Conservation (phyloP, 1,284 basidiomycete species). For the Papiliotrema fonsecae region DNA sequence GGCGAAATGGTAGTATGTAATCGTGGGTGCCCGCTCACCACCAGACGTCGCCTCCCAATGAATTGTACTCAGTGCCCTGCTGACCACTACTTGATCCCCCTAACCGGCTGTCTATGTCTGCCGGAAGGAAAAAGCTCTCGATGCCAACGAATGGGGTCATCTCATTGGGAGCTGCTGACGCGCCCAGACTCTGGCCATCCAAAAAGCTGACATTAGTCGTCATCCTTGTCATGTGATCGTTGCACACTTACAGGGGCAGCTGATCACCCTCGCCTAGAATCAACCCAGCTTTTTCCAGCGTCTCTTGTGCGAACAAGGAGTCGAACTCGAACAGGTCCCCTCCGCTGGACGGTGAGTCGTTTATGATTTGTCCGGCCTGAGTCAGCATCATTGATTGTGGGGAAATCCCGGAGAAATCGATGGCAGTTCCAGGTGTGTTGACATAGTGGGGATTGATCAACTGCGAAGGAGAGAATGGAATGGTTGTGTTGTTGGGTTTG, state of each 20-base stretch:
- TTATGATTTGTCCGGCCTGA: constrained; percentile 31
- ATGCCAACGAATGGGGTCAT: constrained; percentile 43
- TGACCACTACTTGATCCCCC: constrained; percentile 13
- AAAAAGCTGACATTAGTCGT: constrained; percentile 32
- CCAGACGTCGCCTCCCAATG: constrained; percentile 15
- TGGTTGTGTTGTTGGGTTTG: background rate
- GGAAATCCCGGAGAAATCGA: constrained; percentile 4
- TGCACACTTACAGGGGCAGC: constrained; percentile 12
- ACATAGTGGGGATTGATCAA: constrained; percentile 17
- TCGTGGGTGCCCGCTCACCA: too few species aligned
- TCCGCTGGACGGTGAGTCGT: constrained; percentile 41
- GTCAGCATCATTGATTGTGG: constrained; percentile 23
- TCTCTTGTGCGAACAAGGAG: constrained; percentile 43
- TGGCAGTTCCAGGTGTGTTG: constrained; percentile 13
- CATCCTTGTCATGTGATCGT: background rate
- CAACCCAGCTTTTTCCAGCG: constrained; percentile 44
- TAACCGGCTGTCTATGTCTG: constrained; percentile 36
- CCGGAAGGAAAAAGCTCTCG: constrained; percentile 48
- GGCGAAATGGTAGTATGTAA: too few species aligned
- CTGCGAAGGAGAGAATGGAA: constrained; percentile 22
- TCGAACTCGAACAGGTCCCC: constrained; percentile 46
- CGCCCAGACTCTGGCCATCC: constrained; percentile 44
- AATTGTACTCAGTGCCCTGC: constrained; percentile 1
- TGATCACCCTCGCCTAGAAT: constrained; percentile 40
- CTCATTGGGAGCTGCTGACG: constrained; percentile 25